A percentile compares a stretch with the other conserved stretches of the same genome.
Conservation (phyloP, 139 green algal species). For the Chlorella vulgaris region DNA sequence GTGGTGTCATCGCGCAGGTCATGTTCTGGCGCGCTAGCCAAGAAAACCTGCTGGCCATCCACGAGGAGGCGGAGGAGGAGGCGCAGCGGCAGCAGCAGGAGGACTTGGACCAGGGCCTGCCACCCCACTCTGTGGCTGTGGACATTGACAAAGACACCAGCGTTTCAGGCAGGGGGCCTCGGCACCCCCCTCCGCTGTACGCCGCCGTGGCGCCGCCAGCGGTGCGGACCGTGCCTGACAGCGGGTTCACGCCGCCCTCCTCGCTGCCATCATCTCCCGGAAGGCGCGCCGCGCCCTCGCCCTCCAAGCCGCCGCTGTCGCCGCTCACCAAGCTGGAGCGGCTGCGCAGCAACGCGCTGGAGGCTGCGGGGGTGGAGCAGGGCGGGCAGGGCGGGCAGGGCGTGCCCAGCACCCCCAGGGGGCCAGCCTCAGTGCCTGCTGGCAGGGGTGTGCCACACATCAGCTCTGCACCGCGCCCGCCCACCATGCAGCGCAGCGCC, state of each 20-base stretch:
- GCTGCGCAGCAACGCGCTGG: slow-evolving; percentile 9
- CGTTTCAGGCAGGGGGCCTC: background rate
- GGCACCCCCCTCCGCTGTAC: background rate
- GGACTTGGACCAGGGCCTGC: background rate
- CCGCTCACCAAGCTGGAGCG: slow-evolving; percentile 19
- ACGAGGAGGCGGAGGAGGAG: slow-evolving; percentile 17
- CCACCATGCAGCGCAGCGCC: background rate
- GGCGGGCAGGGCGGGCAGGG: background rate
- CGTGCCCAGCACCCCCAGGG: too few species aligned
- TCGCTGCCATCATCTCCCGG: background rate
- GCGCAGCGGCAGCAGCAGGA: background rate
- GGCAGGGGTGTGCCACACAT: too few species aligned
- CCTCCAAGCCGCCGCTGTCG: background rate
- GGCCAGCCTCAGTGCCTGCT: too few species aligned
- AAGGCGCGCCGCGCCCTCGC: background rate
- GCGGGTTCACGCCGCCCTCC: too few species aligned
- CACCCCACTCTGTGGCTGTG: background rate
- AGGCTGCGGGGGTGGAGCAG: background rate
- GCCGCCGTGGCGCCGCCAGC: background rate
- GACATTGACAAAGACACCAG: background rate
- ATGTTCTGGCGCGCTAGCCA: slow-evolving; percentile 10
- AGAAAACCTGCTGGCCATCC: slow-evolving; percentile 6
- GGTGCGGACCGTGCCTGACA: too few species aligned
- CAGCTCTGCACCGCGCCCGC: too few species aligned
- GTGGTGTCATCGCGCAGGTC: background rate